Evolutionary conservation across 345 rosid species (phyloP).

Genomic region (Garcia nutans): DNA sequence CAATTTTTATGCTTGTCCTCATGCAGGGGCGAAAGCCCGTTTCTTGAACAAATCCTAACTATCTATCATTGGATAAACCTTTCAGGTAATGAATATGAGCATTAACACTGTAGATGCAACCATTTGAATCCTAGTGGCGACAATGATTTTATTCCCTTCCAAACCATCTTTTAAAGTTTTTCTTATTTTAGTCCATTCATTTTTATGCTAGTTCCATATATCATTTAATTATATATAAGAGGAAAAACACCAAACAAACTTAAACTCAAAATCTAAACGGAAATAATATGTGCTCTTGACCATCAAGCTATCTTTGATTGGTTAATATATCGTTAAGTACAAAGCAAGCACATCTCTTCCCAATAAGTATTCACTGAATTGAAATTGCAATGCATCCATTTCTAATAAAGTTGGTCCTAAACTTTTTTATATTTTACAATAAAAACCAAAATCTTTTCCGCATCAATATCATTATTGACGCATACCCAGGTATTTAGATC

Average conservation of each 20-base stretch:
- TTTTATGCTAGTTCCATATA: slow-evolving; percentile 24
- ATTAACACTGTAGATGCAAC: slow-evolving; percentile 5
- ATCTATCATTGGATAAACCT: slow-evolving; percentile 21
- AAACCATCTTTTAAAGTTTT: slow-evolving; percentile 14
- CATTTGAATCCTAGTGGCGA: slow-evolving; percentile 20
- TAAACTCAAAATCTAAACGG: too few species aligned
- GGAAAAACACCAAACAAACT: too few species aligned
- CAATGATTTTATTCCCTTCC: slow-evolving; percentile 22
- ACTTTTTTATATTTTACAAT: too few species aligned
- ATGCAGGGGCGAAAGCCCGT: slow-evolving; percentile 12
- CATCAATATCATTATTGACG: slow-evolving; percentile 19
- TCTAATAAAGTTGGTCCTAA: too few species aligned
- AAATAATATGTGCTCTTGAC: too few species aligned
- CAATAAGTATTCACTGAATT: background rate
- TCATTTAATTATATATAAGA: too few species aligned
- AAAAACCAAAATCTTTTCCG: background rate
- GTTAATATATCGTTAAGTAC: too few species aligned
- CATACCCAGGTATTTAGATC: slow-evolving; percentile 25
- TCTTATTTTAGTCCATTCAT: slow-evolving; percentile 23
- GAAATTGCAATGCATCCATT: slow-evolving; percentile 25
- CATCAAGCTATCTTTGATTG: too few species aligned
- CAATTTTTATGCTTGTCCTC: slow-evolving; percentile 8
- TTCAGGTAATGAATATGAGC: background rate
- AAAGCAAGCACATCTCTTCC: slow-evolving; percentile 24
- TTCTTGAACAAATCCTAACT: slow-evolving; percentile 30